phyloP scores from a whole-genome alignment of 106 monocot genomes.

The Alisma plantagoaquatica region DNA sequence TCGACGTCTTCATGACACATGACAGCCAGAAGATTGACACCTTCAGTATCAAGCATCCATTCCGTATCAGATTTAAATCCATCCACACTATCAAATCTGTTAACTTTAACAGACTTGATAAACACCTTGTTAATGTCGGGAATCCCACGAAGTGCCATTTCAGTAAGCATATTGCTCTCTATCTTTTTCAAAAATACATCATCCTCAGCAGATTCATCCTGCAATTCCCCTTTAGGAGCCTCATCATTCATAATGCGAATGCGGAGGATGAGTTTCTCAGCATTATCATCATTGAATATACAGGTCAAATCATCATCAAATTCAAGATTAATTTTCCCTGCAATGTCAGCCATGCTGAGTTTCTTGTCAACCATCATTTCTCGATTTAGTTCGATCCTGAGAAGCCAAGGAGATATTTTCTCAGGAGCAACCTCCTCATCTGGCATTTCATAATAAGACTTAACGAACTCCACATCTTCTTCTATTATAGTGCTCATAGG shows the following conservation, averaged over 20 bases:
- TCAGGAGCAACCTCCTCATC: slow-evolving; percentile 94
- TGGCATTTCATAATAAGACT: slow-evolving; percentile 98
- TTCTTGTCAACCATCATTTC: slow-evolving; percentile 99
- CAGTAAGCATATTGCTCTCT: slow-evolving; percentile 91
- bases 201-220: slow-evolving; percentile 87
- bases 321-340: slow-evolving; percentile 86
- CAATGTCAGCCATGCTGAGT: slow-evolving; percentile 93
- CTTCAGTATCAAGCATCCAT: slow-evolving; percentile 98
- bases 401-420: slow-evolving; percentile 96
- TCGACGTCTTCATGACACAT: slow-evolving; percentile 95
- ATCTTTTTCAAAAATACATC: slow-evolving; percentile 92
- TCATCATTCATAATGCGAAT: slow-evolving; percentile 95
- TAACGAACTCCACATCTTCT: slow-evolving; percentile 98
- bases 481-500: slow-evolving; percentile 88
- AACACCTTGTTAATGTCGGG: slow-evolving; percentile 95
- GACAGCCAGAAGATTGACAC: slow-evolving; percentile 85
- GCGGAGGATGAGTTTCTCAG: slow-evolving; percentile 83
- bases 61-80: slow-evolving; percentile 71
- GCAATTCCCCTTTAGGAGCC: slow-evolving; percentile 83
- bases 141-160: slow-evolving; percentile 91
- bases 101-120: slow-evolving; percentile 59
- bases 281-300: slow-evolving; percentile 97
- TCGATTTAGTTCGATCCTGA: slow-evolving; percentile 63
- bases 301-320: slow-evolving; percentile 92
- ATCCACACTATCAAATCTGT: slow-evolving; percentile 61